Conservation (phyloP, 192 early-diverging fungal species). For the Diversispora epigaea region DNA sequence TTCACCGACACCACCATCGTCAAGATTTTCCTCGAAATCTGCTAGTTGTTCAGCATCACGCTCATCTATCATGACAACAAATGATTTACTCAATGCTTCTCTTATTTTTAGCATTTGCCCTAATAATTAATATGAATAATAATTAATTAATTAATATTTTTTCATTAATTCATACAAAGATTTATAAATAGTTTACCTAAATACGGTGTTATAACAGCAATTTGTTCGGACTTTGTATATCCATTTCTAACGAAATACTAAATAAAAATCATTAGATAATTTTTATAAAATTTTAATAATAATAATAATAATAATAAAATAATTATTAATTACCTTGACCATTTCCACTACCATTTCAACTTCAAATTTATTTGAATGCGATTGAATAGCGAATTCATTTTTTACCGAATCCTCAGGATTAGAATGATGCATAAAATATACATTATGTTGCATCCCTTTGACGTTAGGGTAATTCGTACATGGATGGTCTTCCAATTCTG, state of each 20-base stretch:
- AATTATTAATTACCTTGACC: constrained; percentile 10
- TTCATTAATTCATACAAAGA: too few relatives aligned
- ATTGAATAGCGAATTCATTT: constrained; percentile 46
- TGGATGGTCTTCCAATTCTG: constrained; percentile 42
- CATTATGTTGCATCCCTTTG: constrained; percentile 42
- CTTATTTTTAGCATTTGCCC: constrained; percentile 33
- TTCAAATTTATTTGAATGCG: constrained; percentile 50
- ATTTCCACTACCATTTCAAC: constrained; percentile 50
- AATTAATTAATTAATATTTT: too few relatives aligned
- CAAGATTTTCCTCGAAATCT: not conserved
- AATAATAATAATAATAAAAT: too few relatives aligned
- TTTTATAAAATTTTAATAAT: not conserved
- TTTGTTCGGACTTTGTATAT: constrained; percentile 45
- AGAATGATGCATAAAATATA: constrained; percentile 52
- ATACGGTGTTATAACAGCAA: constrained; percentile 58
- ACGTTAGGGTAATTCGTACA: constrained; percentile 36
- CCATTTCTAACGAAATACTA: constrained; percentile 52
- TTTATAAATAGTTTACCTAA: constrained; percentile 43
- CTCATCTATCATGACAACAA: constrained; percentile 38
- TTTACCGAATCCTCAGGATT: constrained; percentile 42
- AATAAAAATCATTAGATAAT: not conserved
- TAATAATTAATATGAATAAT: too few relatives aligned
- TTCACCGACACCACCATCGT: not conserved
- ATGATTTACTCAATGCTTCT: constrained; percentile 33
- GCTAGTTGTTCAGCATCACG: not conserved